These are phyloP conservation scores for Syncephalastrum contaminatum DNA, from an alignment of 371 early-diverging fungal species.

Conservation along the genomic window DNA sequence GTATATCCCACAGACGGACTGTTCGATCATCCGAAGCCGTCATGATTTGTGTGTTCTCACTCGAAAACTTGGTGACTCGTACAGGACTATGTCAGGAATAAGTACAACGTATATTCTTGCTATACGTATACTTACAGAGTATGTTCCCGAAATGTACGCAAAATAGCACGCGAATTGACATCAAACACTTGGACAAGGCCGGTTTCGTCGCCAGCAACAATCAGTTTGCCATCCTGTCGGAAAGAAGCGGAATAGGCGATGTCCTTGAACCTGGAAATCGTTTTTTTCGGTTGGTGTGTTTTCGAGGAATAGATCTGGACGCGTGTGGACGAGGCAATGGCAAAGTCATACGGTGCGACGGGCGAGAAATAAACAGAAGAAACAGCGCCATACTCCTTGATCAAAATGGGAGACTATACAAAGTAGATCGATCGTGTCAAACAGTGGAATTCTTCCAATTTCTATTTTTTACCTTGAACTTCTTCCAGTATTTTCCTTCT, in stretches of 20 bases:
- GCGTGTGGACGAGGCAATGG: constrained; percentile 85
- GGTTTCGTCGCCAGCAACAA: constrained; percentile 91
- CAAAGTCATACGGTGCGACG: constrained; percentile 83
- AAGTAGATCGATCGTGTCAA: constrained; percentile 2
- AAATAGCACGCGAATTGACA: constrained; percentile 76
- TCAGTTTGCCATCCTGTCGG: constrained; percentile 85
- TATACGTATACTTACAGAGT: constrained; percentile 73
- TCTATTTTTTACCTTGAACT: constrained; percentile 65
- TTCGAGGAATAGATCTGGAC: constrained; percentile 88
- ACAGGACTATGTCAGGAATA: constrained; percentile 60
- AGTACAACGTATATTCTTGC: background rate
- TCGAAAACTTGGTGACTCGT: constrained; percentile 78
- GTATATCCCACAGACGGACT: constrained; percentile 92
- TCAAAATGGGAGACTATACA: constrained; percentile 71
- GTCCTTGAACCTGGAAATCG: constrained; percentile 90
- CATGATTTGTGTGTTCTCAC: constrained; percentile 77
- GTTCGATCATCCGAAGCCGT: constrained; percentile 91
- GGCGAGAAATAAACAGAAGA: constrained; percentile 85
- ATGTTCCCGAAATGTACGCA: constrained; percentile 86
- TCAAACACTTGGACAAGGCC: constrained; percentile 87
- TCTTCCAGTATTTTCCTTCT: constrained; percentile 79
- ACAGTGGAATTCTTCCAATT: background rate
- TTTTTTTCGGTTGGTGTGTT: constrained; percentile 78
- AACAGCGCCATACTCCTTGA: constrained; percentile 88
- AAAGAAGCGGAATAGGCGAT: constrained; percentile 79